These are phyloP conservation scores for Potentilla sterilis DNA, from an alignment of 306 rosid genomes.

Conservation along the genomic window DNA sequence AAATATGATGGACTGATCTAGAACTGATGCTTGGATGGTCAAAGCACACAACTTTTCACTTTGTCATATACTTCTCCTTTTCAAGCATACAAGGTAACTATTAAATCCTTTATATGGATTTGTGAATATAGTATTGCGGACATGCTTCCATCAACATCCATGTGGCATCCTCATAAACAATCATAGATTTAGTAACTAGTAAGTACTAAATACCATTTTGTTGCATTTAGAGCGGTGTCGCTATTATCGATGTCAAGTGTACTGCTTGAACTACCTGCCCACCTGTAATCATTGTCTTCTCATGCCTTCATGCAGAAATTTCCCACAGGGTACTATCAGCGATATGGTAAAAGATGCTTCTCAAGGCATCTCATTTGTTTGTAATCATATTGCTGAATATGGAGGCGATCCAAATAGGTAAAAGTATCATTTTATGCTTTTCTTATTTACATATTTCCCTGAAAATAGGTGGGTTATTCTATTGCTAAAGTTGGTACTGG, in stretches of 20 bases:
- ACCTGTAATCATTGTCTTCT: conserved; percentile 11
- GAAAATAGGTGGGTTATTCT: background rate
- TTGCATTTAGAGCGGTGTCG: conserved; percentile 2
- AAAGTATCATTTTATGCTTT: background rate
- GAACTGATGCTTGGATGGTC: background rate
- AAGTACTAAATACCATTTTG: background rate
- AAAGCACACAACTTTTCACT: background rate
- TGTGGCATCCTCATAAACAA: background rate
- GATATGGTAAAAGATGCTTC: conserved; percentile 83
- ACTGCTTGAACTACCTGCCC: conserved; percentile 7
- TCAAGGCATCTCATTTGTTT: conserved; percentile 84
- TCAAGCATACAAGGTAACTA: background rate
- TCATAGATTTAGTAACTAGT: background rate
- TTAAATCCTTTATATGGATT: background rate
- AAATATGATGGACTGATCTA: background rate
- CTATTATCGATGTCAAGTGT: background rate
- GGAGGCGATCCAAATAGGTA: conserved; percentile 93
- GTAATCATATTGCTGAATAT: conserved; percentile 83
- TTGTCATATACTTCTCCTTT: background rate
- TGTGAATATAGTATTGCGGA: background rate
- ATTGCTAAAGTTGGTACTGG: conserved; percentile 21
- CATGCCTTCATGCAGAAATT: conserved; percentile 57
- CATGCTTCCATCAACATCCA: background rate
- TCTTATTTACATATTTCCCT: background rate
- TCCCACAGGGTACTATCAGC: conserved; percentile 92